Evolutionary conservation across 805 yeast species (phyloP).

Genomic region (Starmerella apicola): DNA sequence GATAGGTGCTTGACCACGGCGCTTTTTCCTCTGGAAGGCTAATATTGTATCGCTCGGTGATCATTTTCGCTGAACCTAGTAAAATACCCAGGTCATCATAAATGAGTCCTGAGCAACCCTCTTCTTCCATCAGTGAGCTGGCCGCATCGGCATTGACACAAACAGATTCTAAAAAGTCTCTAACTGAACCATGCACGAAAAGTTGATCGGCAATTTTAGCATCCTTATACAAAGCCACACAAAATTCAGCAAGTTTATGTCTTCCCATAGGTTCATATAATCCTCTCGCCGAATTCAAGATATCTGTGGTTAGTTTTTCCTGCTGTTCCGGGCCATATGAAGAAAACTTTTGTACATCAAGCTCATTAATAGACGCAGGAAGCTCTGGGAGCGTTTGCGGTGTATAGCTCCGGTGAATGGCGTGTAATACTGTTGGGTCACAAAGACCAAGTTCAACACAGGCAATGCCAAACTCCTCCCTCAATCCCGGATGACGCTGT

Average conservation of each 20-base stretch:
- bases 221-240: constrained; percentile 39
- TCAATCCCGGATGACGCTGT: constrained; percentile 7
- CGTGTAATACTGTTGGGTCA: constrained; percentile 20
- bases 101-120: constrained; percentile 11
- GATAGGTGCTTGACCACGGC: constrained; percentile 5
- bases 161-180: constrained; percentile 33
- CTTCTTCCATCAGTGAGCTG: constrained; percentile 8
- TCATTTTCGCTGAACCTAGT: constrained; percentile 1
- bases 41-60: constrained; percentile 2
- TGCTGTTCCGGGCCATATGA: constrained; percentile 9
- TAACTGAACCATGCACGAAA: constrained; percentile 36
- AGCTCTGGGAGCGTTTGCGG: constrained; percentile 5
- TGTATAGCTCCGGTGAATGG: constrained; percentile 15
- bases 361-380: neutral
- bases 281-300: constrained; percentile 9
- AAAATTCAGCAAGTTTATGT: constrained; percentile 24
- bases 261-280: constrained; percentile 1
- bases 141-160: constrained; percentile 30
- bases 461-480: constrained; percentile 15
- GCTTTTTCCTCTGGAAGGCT: neutral
- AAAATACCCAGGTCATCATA: constrained; percentile 12
- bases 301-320: constrained; percentile 7
- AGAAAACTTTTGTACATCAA: constrained; percentile 1
- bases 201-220: constrained; percentile 33
- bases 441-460: constrained; percentile 20